Percentiles rank a stretch among this genome's conserved stretches.
These are phyloP conservation scores for Neurospora sp. DNA, from an alignment of 495 filamentous ascomycete genomes.

Conservation along the genomic window DNA sequence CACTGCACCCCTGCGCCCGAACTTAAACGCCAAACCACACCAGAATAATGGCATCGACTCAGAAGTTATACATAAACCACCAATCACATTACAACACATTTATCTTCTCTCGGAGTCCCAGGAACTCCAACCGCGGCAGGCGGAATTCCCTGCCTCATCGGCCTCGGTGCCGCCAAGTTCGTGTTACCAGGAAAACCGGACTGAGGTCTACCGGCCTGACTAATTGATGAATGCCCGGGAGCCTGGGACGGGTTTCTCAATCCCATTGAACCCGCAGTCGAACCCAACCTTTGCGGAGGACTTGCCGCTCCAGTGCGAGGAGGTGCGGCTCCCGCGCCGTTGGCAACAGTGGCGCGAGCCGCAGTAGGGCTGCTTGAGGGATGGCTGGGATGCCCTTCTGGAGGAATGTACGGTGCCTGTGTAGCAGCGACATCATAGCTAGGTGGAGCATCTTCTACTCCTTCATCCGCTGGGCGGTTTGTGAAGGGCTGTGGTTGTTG, in stretches of 20 bases:
- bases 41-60: not conserved
- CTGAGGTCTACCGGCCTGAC: not conserved
- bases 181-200: not conserved
- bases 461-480: slow-evolving; percentile 32
- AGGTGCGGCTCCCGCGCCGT: slow-evolving; percentile 1
- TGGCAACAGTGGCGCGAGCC: not conserved
- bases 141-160: slow-evolving; percentile 18
- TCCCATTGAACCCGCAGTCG: not conserved
- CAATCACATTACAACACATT: slow-evolving; percentile 28
- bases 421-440: slow-evolving; percentile 73
- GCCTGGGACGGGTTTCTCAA: not conserved
- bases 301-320: not conserved
- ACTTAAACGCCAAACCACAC: not conserved
- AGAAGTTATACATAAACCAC: not conserved
- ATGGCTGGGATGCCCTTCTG: slow-evolving; percentile 46
- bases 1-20: not conserved
- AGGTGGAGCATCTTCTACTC: slow-evolving; percentile 58
- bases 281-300: not conserved
- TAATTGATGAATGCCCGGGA: not conserved
- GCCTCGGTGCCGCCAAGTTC: slow-evolving; percentile 6
- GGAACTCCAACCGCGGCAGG: slow-evolving; percentile 4
- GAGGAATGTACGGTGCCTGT: slow-evolving; percentile 52
- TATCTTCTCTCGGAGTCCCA: slow-evolving; percentile 11
- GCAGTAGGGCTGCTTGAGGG: slow-evolving; percentile 30
- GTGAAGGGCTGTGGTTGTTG: slow-evolving; percentile 11